Evolutionary conservation across 2,329 filamentous ascomycete genomes (phyloP).

Genomic region (Rhinocladiella mackenziei): DNA sequence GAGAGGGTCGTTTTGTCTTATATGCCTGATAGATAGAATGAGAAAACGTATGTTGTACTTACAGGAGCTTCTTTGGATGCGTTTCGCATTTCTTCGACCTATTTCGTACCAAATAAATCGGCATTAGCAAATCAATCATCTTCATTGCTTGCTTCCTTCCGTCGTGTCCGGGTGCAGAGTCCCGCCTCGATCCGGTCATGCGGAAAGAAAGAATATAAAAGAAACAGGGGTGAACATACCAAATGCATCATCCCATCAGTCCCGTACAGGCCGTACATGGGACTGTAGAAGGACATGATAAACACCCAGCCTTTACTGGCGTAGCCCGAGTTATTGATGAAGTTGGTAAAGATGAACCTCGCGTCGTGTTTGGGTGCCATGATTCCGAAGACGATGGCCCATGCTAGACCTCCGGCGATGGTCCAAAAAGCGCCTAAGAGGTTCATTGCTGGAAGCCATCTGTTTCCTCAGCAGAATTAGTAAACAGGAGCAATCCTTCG

Average conservation of each 20-base stretch:
- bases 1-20: no score
- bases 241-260: conserved; percentile 63
- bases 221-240: conserved; percentile 44
- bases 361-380: conserved; percentile 25
- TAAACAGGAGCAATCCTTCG: not conserved
- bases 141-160: not conserved
- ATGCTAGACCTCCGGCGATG: conserved; percentile 19
- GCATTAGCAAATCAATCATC: no score
- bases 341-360: conserved; percentile 53
- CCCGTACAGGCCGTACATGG: conserved; percentile 61
- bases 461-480: not conserved
- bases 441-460: conserved; percentile 26
- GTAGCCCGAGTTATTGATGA: conserved; percentile 48
- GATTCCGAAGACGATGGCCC: conserved; percentile 23
- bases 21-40: no score
- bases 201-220: no score
- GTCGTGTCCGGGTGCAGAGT: no score
- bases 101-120: no score
- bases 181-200: no score
- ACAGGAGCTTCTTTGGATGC: conserved; percentile 42
- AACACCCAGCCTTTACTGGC: conserved; percentile 56
- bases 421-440: conserved; percentile 21
- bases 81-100: conserved; percentile 45
- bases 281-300: conserved; percentile 60
- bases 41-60: no score